Percentiles rank a stretch among this genome's conserved stretches.
These are phyloP conservation scores for Apium graveolens DNA, from an alignment of 129 eudicot species.

Conservation along the genomic window DNA sequence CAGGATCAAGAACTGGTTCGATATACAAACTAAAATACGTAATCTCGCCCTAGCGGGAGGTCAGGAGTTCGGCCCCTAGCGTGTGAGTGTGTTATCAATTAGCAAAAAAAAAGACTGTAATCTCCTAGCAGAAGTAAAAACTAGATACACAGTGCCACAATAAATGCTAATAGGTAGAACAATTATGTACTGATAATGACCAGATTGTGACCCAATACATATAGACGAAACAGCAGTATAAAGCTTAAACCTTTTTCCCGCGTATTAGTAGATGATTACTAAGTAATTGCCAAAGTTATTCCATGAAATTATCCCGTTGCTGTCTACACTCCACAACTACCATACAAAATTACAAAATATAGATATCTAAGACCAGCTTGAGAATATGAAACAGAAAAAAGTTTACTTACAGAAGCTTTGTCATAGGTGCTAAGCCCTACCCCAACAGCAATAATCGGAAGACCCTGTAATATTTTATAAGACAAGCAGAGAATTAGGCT, in stretches of 20 bases:
- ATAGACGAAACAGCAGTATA: background rate
- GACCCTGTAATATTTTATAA: slow-evolving; percentile 47
- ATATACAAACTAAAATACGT: background rate
- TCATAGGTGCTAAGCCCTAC: slow-evolving; percentile 96
- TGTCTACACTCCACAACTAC: background rate
- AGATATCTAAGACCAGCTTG: background rate
- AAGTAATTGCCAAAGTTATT: background rate
- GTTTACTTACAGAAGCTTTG: slow-evolving; percentile 88
- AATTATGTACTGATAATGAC: background rate
- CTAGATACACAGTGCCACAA: background rate
- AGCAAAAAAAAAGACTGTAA: too few relatives aligned
- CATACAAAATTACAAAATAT: background rate
- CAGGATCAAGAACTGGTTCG: background rate
- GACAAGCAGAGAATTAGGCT: background rate
- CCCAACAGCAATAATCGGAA: slow-evolving; percentile 87
- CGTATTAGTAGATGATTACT: background rate
- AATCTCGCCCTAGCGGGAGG: too few relatives aligned
- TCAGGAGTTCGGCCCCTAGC: too few relatives aligned
- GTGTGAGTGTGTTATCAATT: too few relatives aligned
- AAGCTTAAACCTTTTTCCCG: background rate
- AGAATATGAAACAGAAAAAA: slow-evolving; percentile 1
- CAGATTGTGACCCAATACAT: background rate
- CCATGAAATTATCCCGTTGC: background rate
- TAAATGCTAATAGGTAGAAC: background rate
- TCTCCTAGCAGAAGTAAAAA: background rate